These are phyloP conservation scores for Aspergillus funiculosus DNA, from an alignment of 495 filamentous ascomycete species.

Conservation along the genomic window DNA sequence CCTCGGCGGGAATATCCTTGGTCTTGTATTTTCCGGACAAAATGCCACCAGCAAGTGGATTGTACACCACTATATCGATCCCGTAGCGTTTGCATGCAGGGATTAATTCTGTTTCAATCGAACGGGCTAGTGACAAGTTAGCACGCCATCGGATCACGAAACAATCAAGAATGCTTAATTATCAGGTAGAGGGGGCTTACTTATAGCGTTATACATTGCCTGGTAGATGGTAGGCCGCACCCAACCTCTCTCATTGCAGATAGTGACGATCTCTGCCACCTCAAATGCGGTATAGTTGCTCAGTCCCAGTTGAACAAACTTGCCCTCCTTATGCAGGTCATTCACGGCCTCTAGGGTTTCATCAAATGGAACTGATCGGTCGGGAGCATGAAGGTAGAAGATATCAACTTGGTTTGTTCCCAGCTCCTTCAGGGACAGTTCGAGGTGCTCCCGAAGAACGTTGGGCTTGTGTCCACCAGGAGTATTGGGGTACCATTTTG, in stretches of 20 bases:
- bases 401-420: slow-evolving; percentile 76
- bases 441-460: slow-evolving; percentile 54
- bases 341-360: slow-evolving; percentile 75
- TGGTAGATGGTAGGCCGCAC: slow-evolving; percentile 60
- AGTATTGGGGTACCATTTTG: slow-evolving; percentile 66
- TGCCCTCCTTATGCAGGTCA: slow-evolving; percentile 78
- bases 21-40: slow-evolving; percentile 83
- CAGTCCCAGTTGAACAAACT: slow-evolving; percentile 76
- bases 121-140: slow-evolving; percentile 55
- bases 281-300: slow-evolving; percentile 86
- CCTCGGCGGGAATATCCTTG: slow-evolving; percentile 57
- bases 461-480: slow-evolving; percentile 56
- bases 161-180: slow-evolving; percentile 52
- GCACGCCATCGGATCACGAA: too few species aligned
- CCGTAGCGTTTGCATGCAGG: slow-evolving; percentile 77
- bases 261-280: slow-evolving; percentile 80
- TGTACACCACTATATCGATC: slow-evolving; percentile 86
- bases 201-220: slow-evolving; percentile 60
- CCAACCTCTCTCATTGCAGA: slow-evolving; percentile 74
- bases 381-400: slow-evolving; percentile 82
- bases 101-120: slow-evolving; percentile 75
- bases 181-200: slow-evolving; percentile 43
- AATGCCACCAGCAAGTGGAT: slow-evolving; percentile 78
- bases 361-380: slow-evolving; percentile 69
- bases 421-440: slow-evolving; percentile 64